These are phyloP conservation scores for Lizonia empirigonia DNA, from an alignment of 2,329 filamentous ascomycete species.

Conservation along the genomic window DNA sequence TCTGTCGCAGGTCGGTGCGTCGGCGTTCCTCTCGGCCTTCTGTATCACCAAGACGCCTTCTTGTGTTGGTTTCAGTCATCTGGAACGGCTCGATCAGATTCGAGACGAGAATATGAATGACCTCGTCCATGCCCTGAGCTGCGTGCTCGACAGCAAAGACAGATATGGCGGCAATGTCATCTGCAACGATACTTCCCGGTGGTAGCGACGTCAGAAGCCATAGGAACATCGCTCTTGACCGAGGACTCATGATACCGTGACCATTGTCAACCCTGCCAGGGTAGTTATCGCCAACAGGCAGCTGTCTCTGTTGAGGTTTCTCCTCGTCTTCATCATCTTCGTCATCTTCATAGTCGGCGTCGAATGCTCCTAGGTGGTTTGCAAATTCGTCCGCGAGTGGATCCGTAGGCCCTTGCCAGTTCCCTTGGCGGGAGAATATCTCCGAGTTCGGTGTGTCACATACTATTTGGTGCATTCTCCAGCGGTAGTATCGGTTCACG, in stretches of 20 bases:
- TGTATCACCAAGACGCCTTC: slow-evolving; percentile 36
- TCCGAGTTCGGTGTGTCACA: slow-evolving; percentile 55
- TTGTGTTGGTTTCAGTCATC: slow-evolving; percentile 72
- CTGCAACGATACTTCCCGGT: slow-evolving; percentile 73
- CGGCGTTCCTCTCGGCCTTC: slow-evolving; percentile 31
- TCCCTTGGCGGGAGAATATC: slow-evolving; percentile 34
- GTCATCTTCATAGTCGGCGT: slow-evolving; percentile 54
- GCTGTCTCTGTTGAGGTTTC: slow-evolving; percentile 28
- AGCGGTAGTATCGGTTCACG: slow-evolving; percentile 89
- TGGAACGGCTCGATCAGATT: slow-evolving; percentile 81
- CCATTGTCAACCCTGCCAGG: slow-evolving; percentile 34
- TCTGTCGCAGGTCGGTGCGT: slow-evolving; percentile 29
- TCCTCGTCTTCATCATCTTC: slow-evolving; percentile 74
- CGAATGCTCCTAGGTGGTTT: slow-evolving; percentile 76
- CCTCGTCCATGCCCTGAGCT: slow-evolving; percentile 82
- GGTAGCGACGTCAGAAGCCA: slow-evolving; percentile 85
- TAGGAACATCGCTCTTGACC: slow-evolving; percentile 69
- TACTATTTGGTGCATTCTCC: slow-evolving; percentile 86
- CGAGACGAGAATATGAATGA: slow-evolving; percentile 83
- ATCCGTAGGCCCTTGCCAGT: slow-evolving; percentile 78
- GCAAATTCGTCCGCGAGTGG: slow-evolving; percentile 80
- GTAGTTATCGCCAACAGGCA: slow-evolving; percentile 38
- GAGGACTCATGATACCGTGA: slow-evolving; percentile 37
- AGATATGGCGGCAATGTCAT: slow-evolving; percentile 84
- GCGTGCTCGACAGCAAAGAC: slow-evolving; percentile 89